Evolutionary conservation across 2,329 filamentous ascomycete genomes (phyloP), one percentile per base, ranked within the genome.

Genomic region (Lasiodiplodia sp.): DNA sequence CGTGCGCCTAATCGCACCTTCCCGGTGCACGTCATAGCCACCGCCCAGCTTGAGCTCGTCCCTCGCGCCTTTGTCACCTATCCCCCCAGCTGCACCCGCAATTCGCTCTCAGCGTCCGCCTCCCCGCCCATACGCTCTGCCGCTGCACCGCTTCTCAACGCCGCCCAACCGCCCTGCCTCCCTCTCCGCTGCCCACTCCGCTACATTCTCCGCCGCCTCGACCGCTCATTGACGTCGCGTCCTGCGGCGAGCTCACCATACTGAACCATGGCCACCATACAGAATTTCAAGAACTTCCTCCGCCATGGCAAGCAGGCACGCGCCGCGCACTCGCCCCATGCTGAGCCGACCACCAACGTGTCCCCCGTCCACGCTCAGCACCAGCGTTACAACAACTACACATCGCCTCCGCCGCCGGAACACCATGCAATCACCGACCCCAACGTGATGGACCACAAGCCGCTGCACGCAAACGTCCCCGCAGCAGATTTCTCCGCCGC

Each of bases 251-350:
- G 53, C 14, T 52, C 31, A 34, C 23, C 49, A 44, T 58, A 67
- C 71, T 72, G 53, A 76, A 81, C 68, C 77, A 90, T 90, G 88
- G 88, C 86, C 75, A 88, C 88, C 57, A 97, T 97, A 84, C 95
- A 97, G 84, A 96, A 96, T 79, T 88, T 97, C 76, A 97, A 98
- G 84, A 97, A 97, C 82, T 96, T 98, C 82, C 96, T 98, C 82
- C 92, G 95, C 73, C 95, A 97, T 86, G 95, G 95, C 82, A 97
- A 97, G 85, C 94, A 97, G 86, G 95, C 94, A 74, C 92, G 93
- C 73, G 86, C 85, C 72, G 86, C 87, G 73, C 86, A 88, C 68
- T 84, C 85, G 69, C 83, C 80, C 55, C 87, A 86, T 75, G 87
- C 84, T 70, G 87, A 88, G 78, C 85, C 87, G 73, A 91, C 86